Conservation (phyloP, 495 filamentous ascomycete genomes). For the Astrocystis sublimbata region DNA sequence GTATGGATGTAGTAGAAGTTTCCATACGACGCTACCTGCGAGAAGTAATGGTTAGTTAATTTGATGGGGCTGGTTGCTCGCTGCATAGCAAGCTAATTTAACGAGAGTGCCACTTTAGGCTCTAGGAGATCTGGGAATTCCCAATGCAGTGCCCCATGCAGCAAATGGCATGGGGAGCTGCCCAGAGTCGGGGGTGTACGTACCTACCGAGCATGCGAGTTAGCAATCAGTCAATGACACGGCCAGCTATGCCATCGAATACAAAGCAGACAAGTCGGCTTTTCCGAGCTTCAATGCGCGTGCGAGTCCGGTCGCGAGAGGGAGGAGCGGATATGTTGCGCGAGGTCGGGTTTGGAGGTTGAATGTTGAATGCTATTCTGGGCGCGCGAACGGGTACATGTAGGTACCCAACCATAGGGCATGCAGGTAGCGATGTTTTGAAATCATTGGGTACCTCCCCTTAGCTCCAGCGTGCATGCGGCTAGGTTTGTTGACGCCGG, state of each 20-base stretch:
- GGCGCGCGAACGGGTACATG: background rate
- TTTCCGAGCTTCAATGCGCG: background rate
- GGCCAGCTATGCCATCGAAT: background rate
- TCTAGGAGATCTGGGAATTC: background rate
- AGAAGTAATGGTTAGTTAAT: background rate
- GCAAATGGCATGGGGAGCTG: background rate
- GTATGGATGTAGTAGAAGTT: background rate
- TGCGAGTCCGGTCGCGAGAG: background rate
- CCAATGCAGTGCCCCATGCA: background rate
- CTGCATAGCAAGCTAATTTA: constrained; percentile 11
- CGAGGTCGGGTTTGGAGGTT: background rate
- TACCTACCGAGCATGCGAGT: constrained; percentile 6
- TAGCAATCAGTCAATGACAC: no score
- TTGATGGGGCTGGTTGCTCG: constrained; percentile 3
- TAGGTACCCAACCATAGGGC: background rate
- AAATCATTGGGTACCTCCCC: background rate
- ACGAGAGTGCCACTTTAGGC: constrained; percentile 9
- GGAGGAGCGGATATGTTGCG: background rate
- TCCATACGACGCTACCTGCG: background rate
- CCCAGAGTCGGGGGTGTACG: no score
- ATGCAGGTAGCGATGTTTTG: background rate
- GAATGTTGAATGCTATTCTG: background rate
- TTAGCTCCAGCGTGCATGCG: background rate
- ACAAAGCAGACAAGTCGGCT: background rate
- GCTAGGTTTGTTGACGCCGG: constrained; percentile 7